These are phyloP conservation scores for Gnaphalium uliginosum DNA, from an alignment of 129 eudicot genomes.

Conservation along the genomic window DNA sequence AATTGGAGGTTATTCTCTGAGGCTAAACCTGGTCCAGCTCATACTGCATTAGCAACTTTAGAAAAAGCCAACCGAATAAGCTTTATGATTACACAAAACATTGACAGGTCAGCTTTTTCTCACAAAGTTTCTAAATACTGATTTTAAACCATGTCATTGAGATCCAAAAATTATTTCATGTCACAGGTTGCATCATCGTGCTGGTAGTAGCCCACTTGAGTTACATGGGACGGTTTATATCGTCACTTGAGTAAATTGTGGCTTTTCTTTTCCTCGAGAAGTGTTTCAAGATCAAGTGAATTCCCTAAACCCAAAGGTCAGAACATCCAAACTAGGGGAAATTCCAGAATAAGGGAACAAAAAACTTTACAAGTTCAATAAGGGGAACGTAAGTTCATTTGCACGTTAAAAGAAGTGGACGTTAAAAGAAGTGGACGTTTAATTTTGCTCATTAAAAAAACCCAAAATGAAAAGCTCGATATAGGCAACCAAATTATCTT, in stretches of 20 bases:
- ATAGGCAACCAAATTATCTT: too few species aligned
- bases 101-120: conserved; percentile 60
- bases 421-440: too few species aligned
- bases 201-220: conserved; percentile 90
- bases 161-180: conserved; percentile 19
- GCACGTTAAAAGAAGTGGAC: too few species aligned
- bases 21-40: conserved; percentile 83
- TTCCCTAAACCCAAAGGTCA: conserved; percentile 73
- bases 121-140: neutral
- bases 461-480: too few species aligned
- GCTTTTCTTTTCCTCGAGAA: conserved; percentile 60
- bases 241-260: conserved; percentile 77
- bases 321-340: neutral
- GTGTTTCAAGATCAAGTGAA: conserved; percentile 78
- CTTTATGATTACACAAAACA: conserved; percentile 90
- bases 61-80: conserved; percentile 71
- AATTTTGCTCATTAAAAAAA: too few species aligned
- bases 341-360: too few species aligned
- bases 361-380: too few species aligned
- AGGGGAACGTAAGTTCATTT: too few species aligned
- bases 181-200: conserved; percentile 92
- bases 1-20: conserved; percentile 81
- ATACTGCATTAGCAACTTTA: conserved; percentile 73
- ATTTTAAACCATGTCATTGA: conserved; percentile 5
- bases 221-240: conserved; percentile 86